A percentile compares a stretch with the other conserved stretches of the same genome.
Conservation (phyloP, 2,329 filamentous ascomycete species). For the Penicillium brasilianum region DNA sequence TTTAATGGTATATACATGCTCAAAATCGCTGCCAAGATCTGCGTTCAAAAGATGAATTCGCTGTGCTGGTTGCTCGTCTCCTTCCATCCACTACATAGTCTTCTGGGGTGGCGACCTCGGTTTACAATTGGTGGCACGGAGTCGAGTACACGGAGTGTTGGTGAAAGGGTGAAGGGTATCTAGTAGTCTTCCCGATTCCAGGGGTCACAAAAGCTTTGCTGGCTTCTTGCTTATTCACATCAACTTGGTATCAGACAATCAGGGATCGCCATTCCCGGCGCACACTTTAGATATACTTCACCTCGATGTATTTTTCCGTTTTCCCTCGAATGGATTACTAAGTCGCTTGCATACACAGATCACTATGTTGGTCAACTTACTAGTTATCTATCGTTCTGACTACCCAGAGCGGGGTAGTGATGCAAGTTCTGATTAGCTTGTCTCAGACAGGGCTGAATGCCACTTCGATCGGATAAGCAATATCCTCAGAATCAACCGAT, state of each 20-base stretch:
- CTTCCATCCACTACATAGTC: background rate
- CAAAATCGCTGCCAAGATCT: background rate
- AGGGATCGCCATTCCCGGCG: background rate
- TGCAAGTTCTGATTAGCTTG: background rate
- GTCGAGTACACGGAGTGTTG: too few relatives aligned
- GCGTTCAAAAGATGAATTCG: background rate
- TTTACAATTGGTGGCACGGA: too few relatives aligned
- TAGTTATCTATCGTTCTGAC: too few relatives aligned
- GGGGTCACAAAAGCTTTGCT: background rate
- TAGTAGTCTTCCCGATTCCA: too few relatives aligned
- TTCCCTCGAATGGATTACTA: background rate
- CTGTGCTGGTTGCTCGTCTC: background rate
- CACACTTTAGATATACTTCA: background rate
- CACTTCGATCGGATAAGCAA: background rate
- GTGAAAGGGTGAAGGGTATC: too few relatives aligned
- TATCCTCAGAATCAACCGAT: background rate
- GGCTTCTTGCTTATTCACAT: background rate
- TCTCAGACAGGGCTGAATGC: background rate
- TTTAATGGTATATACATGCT: constrained; percentile 4
- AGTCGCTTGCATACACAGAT: background rate
- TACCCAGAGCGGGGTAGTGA: background rate
- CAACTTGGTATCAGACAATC: too few relatives aligned
- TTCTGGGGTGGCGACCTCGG: background rate
- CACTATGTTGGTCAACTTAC: too few relatives aligned
- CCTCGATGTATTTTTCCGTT: background rate